Percentiles rank a stretch among this genome's conserved stretches.
These are phyloP conservation scores for Backusella macrospora DNA, from an alignment of 192 early-diverging fungal species.

Conservation along the genomic window DNA sequence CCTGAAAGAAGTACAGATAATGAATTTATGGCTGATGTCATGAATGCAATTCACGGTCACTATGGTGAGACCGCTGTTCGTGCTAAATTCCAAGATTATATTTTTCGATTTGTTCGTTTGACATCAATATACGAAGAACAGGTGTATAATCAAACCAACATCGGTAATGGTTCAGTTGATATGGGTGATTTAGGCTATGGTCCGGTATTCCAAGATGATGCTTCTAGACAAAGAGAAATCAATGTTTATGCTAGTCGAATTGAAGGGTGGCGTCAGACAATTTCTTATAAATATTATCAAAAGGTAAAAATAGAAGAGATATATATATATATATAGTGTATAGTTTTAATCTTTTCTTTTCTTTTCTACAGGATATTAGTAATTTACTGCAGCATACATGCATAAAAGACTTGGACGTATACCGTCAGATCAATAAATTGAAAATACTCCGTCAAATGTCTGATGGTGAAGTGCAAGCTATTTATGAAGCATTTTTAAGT, in stretches of 20 bases:
- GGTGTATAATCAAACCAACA: constrained; percentile 59
- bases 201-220: constrained; percentile 69
- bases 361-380: constrained; percentile 66
- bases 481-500: constrained; percentile 70
- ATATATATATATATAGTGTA: constrained; percentile 4
- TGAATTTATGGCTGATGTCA: constrained; percentile 61
- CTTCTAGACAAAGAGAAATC: constrained; percentile 68
- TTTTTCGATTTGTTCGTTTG: constrained; percentile 80
- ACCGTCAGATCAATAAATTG: constrained; percentile 66
- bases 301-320: constrained; percentile 52
- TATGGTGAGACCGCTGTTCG: constrained; percentile 85
- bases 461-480: constrained; percentile 62
- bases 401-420: constrained; percentile 70
- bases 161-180: constrained; percentile 53
- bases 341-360: constrained; percentile 19
- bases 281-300: constrained; percentile 70
- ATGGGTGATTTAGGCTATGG: constrained; percentile 66
- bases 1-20: constrained; percentile 44
- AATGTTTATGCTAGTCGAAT: constrained; percentile 72
- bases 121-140: constrained; percentile 78
- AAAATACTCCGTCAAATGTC: constrained; percentile 49
- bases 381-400: constrained; percentile 55
- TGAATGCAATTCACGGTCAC: constrained; percentile 77
- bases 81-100: constrained; percentile 84
- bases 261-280: constrained; percentile 84